Evolutionary conservation across 106 monocot species (phyloP).

Genomic region (Vanilla planifolia): DNA sequence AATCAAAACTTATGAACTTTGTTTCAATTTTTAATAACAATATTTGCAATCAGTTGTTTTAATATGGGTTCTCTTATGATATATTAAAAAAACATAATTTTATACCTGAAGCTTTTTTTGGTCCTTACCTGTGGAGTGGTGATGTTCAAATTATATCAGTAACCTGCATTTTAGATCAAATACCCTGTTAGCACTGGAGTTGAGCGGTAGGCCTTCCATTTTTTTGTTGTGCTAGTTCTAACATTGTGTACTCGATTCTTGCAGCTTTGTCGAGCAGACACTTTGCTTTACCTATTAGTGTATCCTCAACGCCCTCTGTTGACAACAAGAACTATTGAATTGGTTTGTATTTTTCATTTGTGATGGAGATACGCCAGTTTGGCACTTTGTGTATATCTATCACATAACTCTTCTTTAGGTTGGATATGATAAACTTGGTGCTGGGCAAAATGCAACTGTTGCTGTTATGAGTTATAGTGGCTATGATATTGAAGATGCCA

Average conservation of each 20-base stretch:
- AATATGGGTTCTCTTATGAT: too few relatives aligned
- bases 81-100: too few relatives aligned
- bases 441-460: slow-evolving; percentile 98
- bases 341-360: slow-evolving; percentile 46
- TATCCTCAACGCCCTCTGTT: slow-evolving; percentile 93
- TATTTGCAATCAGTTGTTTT: too few relatives aligned
- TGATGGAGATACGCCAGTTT: neutral
- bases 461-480: slow-evolving; percentile 99
- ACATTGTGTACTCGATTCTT: neutral
- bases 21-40: too few relatives aligned
- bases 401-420: slow-evolving; percentile 32
- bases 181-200: too few relatives aligned
- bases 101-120: too few relatives aligned
- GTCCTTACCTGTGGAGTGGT: too few relatives aligned
- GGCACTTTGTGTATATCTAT: neutral
- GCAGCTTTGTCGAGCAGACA: slow-evolving; percentile 63
- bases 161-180: too few relatives aligned
- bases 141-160: too few relatives aligned
- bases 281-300: slow-evolving; percentile 75
- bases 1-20: too few relatives aligned
- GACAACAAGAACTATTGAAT: slow-evolving; percentile 91
- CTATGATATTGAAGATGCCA: slow-evolving; percentile 98
- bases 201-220: too few relatives aligned
- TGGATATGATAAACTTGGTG: slow-evolving; percentile 94
- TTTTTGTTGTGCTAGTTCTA: too few relatives aligned